Evolutionary conservation across 2,329 filamentous ascomycete species (phyloP).

Genomic region (Penicillium sp.): DNA sequence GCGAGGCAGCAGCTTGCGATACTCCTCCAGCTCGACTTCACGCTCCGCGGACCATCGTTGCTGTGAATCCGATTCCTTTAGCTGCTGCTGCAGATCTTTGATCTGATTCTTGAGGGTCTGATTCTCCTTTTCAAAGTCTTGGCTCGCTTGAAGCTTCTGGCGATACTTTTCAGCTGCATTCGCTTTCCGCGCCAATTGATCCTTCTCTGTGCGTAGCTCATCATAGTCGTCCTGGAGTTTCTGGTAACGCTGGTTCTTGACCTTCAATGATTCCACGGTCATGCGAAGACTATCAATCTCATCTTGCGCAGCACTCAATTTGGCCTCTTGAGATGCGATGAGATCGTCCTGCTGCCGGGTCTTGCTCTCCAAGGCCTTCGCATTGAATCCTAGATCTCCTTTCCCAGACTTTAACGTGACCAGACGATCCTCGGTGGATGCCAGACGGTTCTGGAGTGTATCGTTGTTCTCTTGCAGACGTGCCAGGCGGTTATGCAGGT

Average conservation of each 20-base stretch:
- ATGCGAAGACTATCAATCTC: slow-evolving; percentile 48
- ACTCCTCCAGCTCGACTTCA: slow-evolving; percentile 46
- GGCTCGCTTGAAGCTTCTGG: slow-evolving; percentile 51
- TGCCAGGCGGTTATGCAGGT: slow-evolving; percentile 62
- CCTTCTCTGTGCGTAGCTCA: slow-evolving; percentile 50
- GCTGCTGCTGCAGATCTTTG: slow-evolving; percentile 48
- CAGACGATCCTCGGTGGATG: slow-evolving; percentile 52
- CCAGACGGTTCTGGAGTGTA: slow-evolving; percentile 46
- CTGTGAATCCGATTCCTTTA: slow-evolving; percentile 48
- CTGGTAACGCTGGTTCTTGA: slow-evolving; percentile 49
- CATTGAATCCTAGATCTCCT: slow-evolving; percentile 50
- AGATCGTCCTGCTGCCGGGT: slow-evolving; percentile 66
- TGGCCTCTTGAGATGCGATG: slow-evolving; percentile 69
- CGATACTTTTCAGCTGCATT: slow-evolving; percentile 53
- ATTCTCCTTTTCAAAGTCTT: slow-evolving; percentile 53
- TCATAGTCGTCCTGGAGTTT: slow-evolving; percentile 53
- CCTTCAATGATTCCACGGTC: slow-evolving; percentile 46
- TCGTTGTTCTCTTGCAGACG: slow-evolving; percentile 55
- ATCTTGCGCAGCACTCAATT: slow-evolving; percentile 57
- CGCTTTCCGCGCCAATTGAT: slow-evolving; percentile 49
- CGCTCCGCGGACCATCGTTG: slow-evolving; percentile 43
- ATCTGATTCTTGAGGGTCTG: slow-evolving; percentile 48
- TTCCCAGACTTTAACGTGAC: slow-evolving; percentile 55
- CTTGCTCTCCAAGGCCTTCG: slow-evolving; percentile 50
- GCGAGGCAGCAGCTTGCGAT: slow-evolving; percentile 47